Percentiles rank a stretch among this genome's conserved stretches.
These are phyloP conservation scores for Knoxdaviesia proteae DNA, from an alignment of 2,329 filamentous ascomycete genomes.

Conservation along the genomic window DNA sequence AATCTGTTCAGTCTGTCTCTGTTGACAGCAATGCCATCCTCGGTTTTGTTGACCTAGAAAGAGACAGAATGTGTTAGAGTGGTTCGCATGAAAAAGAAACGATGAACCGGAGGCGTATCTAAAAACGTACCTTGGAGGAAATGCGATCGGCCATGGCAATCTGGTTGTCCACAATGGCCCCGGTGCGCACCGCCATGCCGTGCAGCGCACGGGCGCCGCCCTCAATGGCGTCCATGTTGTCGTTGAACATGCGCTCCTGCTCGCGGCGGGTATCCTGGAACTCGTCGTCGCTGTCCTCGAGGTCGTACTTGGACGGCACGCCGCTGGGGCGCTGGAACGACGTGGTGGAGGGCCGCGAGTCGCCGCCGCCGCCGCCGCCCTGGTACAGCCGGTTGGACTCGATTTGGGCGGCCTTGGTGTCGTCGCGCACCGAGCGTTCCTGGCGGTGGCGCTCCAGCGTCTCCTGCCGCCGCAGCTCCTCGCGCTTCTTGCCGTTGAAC, in stretches of 20 bases:
- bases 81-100: background rate
- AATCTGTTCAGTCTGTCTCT: slow-evolving; percentile 48
- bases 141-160: slow-evolving; percentile 59
- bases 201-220: slow-evolving; percentile 52
- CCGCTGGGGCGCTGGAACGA: slow-evolving; percentile 1
- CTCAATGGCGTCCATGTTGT: slow-evolving; percentile 42
- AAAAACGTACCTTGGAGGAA: slow-evolving; percentile 43
- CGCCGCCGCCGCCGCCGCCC: slow-evolving; percentile 9
- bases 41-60: slow-evolving; percentile 56
- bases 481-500: slow-evolving; percentile 50
- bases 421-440: slow-evolving; percentile 6
- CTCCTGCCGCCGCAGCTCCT: slow-evolving; percentile 42
- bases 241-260: slow-evolving; percentile 33
- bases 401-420: slow-evolving; percentile 12
- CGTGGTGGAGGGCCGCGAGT: background rate
- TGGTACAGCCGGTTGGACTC: background rate
- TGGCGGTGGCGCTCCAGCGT: slow-evolving; percentile 46
- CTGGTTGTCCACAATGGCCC: slow-evolving; percentile 49
- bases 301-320: slow-evolving; percentile 40
- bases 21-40: slow-evolving; percentile 65
- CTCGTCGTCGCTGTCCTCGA: slow-evolving; percentile 51
- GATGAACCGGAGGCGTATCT: background rate
- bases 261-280: slow-evolving; percentile 27
- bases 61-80: slow-evolving; percentile 2
- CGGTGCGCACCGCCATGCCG: slow-evolving; percentile 49